These are phyloP conservation scores for Phoma sp. DNA, from an alignment of 2,329 filamentous ascomycete species.

Conservation along the genomic window DNA sequence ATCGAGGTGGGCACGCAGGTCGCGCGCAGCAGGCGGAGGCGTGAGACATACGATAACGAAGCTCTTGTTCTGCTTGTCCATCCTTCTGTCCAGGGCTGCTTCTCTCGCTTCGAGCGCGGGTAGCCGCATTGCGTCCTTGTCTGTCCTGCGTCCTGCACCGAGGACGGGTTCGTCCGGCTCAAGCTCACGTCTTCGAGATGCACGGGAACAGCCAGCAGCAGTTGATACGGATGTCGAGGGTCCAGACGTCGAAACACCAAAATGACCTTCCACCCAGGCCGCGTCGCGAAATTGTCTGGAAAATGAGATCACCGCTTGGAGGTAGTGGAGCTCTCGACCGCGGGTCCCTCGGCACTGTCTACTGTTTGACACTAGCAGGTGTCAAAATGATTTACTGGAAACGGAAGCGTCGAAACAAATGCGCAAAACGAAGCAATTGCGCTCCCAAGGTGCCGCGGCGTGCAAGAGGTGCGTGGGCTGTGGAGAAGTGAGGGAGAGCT, in stretches of 20 bases:
- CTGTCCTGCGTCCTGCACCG: conserved; percentile 8
- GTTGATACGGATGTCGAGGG: no score
- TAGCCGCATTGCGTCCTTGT: conserved; percentile 34
- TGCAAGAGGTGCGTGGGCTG: conserved; percentile 7
- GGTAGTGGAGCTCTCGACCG: conserved; percentile 28
- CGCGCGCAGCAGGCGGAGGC: neutral
- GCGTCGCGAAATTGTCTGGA: conserved; percentile 22
- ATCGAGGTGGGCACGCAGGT: neutral
- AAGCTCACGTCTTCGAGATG: no score
- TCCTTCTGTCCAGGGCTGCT: conserved; percentile 29
- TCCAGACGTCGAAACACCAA: neutral
- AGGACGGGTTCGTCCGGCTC: no score
- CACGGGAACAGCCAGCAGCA: no score
- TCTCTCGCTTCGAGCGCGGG: conserved; percentile 30
- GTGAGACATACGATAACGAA: conserved; percentile 38
- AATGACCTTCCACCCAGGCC: conserved; percentile 7
- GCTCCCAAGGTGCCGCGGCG: conserved; percentile 2
- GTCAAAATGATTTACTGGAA: conserved; percentile 18
- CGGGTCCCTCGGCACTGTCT: conserved; percentile 24
- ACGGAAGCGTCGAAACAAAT: conserved; percentile 9
- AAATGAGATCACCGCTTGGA: conserved; percentile 34
- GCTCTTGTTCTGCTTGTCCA: conserved; percentile 30
- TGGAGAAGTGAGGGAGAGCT: conserved; percentile 1
- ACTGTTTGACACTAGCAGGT: conserved; percentile 25
- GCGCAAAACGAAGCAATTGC: conserved; percentile 10